Percentiles rank a stretch among this genome's conserved stretches.
These are phyloP conservation scores for Dendrothele bispora DNA, from an alignment of 768 basidiomycete species.

Conservation along the genomic window DNA sequence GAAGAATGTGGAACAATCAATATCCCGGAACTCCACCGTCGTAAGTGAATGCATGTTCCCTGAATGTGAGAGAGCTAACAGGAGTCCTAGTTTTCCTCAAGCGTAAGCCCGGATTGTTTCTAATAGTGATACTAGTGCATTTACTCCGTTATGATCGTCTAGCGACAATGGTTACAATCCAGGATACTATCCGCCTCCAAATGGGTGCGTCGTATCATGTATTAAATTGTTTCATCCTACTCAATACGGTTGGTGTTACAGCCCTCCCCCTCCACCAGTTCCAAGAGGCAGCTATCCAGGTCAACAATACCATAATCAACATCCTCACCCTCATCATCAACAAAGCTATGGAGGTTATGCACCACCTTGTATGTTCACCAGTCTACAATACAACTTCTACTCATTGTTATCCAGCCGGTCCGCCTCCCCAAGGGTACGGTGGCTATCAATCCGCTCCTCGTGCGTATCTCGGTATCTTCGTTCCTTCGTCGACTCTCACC, in stretches of 20 bases:
- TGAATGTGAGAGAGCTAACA: too few species aligned
- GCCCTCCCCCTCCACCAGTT: constrained; percentile 31
- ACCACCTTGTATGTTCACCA: constrained; percentile 14
- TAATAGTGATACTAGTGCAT: background rate
- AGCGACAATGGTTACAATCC: background rate
- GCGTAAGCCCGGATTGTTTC: constrained; percentile 3
- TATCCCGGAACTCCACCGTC: background rate
- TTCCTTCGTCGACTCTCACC: constrained; percentile 3
- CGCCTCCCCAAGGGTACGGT: too few species aligned
- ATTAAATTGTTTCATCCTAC: background rate
- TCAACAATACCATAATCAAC: constrained; percentile 40
- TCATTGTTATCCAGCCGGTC: too few species aligned
- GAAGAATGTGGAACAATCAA: background rate
- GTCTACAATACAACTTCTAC: constrained; percentile 13
- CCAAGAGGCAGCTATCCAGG: constrained; percentile 38
- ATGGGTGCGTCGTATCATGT: constrained; percentile 2
- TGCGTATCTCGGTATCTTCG: background rate
- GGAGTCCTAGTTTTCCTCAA: constrained; percentile 4
- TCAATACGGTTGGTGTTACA: constrained; percentile 12
- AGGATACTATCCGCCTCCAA: constrained; percentile 4
- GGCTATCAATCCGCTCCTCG: too few species aligned
- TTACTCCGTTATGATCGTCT: background rate
- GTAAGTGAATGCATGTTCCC: too few species aligned
- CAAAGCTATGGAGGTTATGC: constrained; percentile 22
- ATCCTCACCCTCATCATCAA: too few species aligned